These are phyloP conservation scores for Sherardia arvensis DNA, from an alignment of 257 asterid species.

Conservation along the genomic window DNA sequence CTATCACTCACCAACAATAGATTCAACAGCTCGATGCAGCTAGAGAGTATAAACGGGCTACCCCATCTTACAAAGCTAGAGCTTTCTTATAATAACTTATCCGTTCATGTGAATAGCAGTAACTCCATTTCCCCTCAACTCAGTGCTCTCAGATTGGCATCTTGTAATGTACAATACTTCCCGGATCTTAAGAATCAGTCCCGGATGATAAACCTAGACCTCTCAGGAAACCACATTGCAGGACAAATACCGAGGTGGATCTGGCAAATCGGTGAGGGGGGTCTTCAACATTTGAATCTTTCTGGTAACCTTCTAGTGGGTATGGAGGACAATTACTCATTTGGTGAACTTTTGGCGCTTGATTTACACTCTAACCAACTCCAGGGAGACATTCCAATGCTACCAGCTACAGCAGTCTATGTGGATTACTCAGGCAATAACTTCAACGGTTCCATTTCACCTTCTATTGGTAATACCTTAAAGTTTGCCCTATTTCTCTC, in stretches of 20 bases:
- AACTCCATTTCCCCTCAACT: conserved; percentile 9
- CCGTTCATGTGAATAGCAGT: conserved; percentile 1
- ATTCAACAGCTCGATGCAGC: conserved; percentile 20
- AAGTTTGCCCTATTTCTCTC: conserved; percentile 18
- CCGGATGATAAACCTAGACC: conserved; percentile 19
- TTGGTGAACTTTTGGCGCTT: not conserved
- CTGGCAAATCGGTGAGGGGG: conserved; percentile 27
- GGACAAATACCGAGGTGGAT: conserved; percentile 35
- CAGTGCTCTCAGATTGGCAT: conserved; percentile 11
- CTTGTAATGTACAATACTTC: conserved; percentile 23
- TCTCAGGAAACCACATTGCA: conserved; percentile 22
- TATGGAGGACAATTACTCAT: conserved; percentile 17
- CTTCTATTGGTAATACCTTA: conserved; percentile 15
- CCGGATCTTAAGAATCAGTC: conserved; percentile 20
- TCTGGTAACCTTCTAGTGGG: conserved; percentile 21
- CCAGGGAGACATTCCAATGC: conserved; percentile 20
- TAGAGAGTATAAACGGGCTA: conserved; percentile 11
- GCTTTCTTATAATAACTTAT: conserved; percentile 25
- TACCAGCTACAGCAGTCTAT: conserved; percentile 10
- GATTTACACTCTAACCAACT: conserved; percentile 31
- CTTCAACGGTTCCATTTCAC: conserved; percentile 30
- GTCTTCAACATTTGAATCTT: conserved; percentile 27
- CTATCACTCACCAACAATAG: conserved; percentile 20
- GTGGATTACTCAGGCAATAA: conserved; percentile 45
- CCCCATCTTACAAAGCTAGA: conserved; percentile 15